Conservation (phyloP, 78 protist genomes). For the Acrasis kona region DNA sequence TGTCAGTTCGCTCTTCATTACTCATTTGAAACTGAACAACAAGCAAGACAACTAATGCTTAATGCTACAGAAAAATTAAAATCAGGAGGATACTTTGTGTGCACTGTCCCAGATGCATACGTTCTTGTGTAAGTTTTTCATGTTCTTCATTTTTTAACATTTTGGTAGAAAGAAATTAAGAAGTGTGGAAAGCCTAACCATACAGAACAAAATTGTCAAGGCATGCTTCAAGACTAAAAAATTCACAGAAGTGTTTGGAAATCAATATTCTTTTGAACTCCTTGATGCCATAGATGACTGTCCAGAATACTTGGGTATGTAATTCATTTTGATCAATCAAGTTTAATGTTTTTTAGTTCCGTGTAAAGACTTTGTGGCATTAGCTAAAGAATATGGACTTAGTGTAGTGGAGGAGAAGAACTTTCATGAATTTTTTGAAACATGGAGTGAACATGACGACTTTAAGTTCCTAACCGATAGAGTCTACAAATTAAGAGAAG, state of each 20-base stretch:
- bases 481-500: neutral
- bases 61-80: constrained; percentile 8
- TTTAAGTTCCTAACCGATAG: neutral
- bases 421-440: constrained; percentile 14
- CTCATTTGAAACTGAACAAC: constrained; percentile 1
- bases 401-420: neutral
- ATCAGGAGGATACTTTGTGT: constrained; percentile 17
- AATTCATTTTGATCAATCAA: neutral
- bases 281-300: constrained; percentile 3
- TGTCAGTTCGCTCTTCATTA: constrained; percentile 40
- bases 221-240: neutral
- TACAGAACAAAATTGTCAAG: neutral
- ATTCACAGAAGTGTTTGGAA: constrained; percentile 18
- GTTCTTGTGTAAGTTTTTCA: too few species aligned
- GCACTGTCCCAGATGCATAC: constrained; percentile 7
- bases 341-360: neutral
- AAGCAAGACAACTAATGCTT: neutral
- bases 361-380: neutral
- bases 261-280: neutral
- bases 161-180: constrained; percentile 3
- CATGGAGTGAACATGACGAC: neutral
- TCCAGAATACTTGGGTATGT: constrained; percentile 8
- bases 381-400: constrained; percentile 13
- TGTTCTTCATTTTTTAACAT: too few species aligned
- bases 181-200: neutral